Conservation (phyloP, 2,329 filamentous ascomycete genomes). For the Pseudogymnoascus sp. region DNA sequence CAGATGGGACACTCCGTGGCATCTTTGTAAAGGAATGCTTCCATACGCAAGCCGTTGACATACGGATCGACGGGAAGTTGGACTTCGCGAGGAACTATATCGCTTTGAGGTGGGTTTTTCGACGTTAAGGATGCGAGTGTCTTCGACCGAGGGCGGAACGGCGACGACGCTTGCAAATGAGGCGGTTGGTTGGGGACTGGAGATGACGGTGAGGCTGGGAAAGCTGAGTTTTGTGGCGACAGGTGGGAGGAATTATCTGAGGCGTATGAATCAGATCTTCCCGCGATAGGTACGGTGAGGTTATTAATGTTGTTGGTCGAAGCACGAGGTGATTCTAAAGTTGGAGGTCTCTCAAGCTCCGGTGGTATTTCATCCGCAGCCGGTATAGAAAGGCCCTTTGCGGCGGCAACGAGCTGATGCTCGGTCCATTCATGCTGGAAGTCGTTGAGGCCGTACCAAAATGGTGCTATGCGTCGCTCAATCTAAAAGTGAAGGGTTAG, state of each 20-base stretch:
- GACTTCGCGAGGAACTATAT: constrained; percentile 71
- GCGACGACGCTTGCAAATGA: constrained; percentile 42
- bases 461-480: constrained; percentile 84
- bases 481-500: constrained; percentile 51
- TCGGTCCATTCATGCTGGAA: constrained; percentile 87
- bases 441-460: constrained; percentile 90
- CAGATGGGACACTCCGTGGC: constrained; percentile 90
- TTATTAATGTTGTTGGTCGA: constrained; percentile 59
- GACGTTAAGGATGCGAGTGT: constrained; percentile 78
- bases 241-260: constrained; percentile 60
- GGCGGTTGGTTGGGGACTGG: constrained; percentile 38
- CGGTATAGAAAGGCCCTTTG: constrained; percentile 75
- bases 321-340: constrained; percentile 39
- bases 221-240: constrained; percentile 55
- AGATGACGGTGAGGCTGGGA: constrained; percentile 52
- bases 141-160: constrained; percentile 79
- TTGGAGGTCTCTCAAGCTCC: constrained; percentile 49
- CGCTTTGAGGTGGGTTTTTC: constrained; percentile 63
- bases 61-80: constrained; percentile 73
- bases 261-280: constrained; percentile 68
- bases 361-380: constrained; percentile 74
- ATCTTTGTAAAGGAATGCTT: constrained; percentile 90
- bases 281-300: constrained; percentile 72
- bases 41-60: constrained; percentile 88
- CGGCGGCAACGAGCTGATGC: constrained; percentile 88